phyloP scores from a whole-genome alignment of 2,329 filamentous ascomycete species.

The Volutella citrinella region DNA sequence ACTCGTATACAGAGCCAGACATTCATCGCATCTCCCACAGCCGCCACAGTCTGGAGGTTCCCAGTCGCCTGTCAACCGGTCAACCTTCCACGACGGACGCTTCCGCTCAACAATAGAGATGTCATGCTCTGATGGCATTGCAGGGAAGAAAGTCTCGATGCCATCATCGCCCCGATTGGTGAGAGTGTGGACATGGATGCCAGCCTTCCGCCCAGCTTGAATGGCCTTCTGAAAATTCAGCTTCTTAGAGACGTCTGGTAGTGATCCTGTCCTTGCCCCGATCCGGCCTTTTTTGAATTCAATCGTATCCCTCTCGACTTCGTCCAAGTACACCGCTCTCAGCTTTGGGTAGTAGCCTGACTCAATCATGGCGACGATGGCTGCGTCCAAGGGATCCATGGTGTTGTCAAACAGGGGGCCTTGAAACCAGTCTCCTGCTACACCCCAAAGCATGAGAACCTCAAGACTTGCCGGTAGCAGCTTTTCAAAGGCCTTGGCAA shows the following conservation, averaged over 20 bases:
- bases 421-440: too few species aligned
- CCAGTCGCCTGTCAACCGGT: conserved; percentile 10
- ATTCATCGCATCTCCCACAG: conserved; percentile 13
- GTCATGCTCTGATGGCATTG: conserved; percentile 11
- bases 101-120: conserved; percentile 7
- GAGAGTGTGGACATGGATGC: conserved; percentile 10
- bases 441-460: conserved; percentile 11
- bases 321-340: conserved; percentile 11
- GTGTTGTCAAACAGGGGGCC: too few species aligned
- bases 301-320: conserved; percentile 9
- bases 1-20: conserved; percentile 13
- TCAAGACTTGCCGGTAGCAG: conserved; percentile 5
- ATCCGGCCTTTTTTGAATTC: too few species aligned
- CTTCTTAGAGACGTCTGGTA: background rate
- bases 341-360: conserved; percentile 1
- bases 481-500: rapidly evolving
- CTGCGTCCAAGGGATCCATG: conserved; percentile 4
- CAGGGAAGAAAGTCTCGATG: conserved; percentile 14
- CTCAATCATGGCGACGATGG: conserved; percentile 7
- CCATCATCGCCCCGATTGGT: conserved; percentile 11
- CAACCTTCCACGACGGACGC: conserved; percentile 13
- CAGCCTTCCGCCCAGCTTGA: conserved; percentile 6
- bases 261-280: too few species aligned
- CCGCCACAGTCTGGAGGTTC: conserved; percentile 9
- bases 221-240: conserved; percentile 5